A percentile compares a stretch with the other conserved stretches of the same genome.
Evolutionary conservation across 345 rosid species (phyloP).

Genomic region (Gossypioides kirkii): DNA sequence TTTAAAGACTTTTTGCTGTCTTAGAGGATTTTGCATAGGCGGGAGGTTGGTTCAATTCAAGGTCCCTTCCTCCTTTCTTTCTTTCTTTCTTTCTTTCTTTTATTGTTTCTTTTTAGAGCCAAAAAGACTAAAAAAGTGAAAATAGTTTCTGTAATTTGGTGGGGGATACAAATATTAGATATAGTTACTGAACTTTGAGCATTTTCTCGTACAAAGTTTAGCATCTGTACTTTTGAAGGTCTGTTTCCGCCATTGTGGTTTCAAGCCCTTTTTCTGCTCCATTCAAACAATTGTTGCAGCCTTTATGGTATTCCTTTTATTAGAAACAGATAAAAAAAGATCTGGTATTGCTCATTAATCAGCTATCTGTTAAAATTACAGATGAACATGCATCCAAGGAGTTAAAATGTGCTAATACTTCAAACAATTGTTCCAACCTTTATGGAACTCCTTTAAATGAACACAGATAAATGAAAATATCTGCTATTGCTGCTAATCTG

Average conservation of each 20-base stretch:
- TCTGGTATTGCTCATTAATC: background rate
- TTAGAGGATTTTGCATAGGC: conserved; percentile 26
- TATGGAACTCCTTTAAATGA: background rate
- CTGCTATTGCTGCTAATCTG: background rate
- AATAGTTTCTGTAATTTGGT: conserved; percentile 22
- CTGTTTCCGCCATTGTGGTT: conserved; percentile 37
- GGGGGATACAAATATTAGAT: conserved; percentile 26
- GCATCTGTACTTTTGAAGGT: conserved; percentile 42
- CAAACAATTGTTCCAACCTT: too few relatives aligned
- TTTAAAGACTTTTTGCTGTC: conserved; percentile 15
- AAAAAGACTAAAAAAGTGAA: background rate
- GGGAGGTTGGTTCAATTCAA: conserved; percentile 21
- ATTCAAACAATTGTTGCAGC: background rate
- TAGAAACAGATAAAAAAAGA: background rate
- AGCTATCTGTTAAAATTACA: background rate
- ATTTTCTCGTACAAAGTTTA: conserved; percentile 20
- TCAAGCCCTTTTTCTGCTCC: background rate
- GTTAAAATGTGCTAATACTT: too few relatives aligned
- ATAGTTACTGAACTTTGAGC: conserved; percentile 25
- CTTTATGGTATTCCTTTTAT: background rate
- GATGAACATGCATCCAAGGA: background rate
- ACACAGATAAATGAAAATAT: background rate
- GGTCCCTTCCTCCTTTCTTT: conserved; percentile 12
- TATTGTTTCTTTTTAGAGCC: conserved; percentile 18
- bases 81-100: background rate